phyloP scores from a whole-genome alignment of 2,329 filamentous ascomycete genomes.

The Fusarium stilboides region DNA sequence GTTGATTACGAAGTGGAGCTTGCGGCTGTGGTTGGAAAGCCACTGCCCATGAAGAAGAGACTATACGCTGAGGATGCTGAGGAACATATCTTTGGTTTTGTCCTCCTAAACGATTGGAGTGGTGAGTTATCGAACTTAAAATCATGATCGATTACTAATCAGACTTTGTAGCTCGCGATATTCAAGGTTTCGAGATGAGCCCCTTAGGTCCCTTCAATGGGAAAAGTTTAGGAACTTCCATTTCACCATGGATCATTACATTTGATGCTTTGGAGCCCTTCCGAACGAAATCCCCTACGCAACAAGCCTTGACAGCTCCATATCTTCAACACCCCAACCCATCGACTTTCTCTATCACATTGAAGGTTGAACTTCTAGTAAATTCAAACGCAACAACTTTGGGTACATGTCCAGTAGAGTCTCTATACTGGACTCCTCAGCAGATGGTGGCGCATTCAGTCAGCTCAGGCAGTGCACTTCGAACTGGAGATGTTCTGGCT shows the following conservation, averaged over 20 bases:
- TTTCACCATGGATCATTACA: constrained; percentile 75
- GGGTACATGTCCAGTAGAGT: constrained; percentile 13
- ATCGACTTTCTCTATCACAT: constrained; percentile 54
- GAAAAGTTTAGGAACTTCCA: constrained; percentile 72
- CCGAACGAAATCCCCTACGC: constrained; percentile 51
- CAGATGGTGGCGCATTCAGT: constrained; percentile 38
- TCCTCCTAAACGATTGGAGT: constrained; percentile 75
- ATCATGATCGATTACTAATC: constrained; percentile 10
- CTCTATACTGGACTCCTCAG: constrained; percentile 25
- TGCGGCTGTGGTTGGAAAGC: constrained; percentile 62
- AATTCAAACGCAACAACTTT: constrained; percentile 14
- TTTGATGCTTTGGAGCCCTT: constrained; percentile 73
- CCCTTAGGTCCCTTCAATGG: constrained; percentile 73
- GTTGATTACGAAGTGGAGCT: constrained; percentile 64
- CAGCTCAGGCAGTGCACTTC: constrained; percentile 23
- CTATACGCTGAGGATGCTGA: constrained; percentile 64
- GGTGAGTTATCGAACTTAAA: constrained; percentile 51
- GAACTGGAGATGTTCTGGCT: constrained; percentile 57
- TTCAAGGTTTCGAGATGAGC: constrained; percentile 73
- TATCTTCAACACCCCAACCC: constrained; percentile 56
- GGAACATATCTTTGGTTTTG: constrained; percentile 74
- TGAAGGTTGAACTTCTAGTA: constrained; percentile 51
- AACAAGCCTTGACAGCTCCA: neutral
- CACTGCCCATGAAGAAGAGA: constrained; percentile 54
- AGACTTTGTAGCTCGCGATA: constrained; percentile 65